Conservation (phyloP, 805 yeast genomes). For the Komagataella pseudopastoris region DNA sequence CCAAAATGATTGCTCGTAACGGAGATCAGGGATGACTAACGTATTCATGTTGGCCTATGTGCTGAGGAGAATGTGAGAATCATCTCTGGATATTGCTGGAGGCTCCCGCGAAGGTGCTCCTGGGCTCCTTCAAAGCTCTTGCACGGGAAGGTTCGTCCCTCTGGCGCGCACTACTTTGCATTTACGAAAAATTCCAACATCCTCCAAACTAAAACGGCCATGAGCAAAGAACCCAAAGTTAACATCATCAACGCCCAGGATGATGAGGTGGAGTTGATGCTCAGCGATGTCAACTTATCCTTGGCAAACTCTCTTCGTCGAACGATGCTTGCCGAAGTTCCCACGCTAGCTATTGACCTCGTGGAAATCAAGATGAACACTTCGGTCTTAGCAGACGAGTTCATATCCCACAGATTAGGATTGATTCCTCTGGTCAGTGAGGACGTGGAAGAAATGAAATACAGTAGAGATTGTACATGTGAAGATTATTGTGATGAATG, state of each 20-base stretch:
- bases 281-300: conserved; percentile 78
- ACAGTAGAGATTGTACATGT: conserved; percentile 94
- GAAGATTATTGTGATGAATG: conserved; percentile 96
- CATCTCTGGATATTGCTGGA: not conserved
- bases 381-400: conserved; percentile 93
- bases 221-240: conserved; percentile 54
- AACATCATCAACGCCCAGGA: conserved; percentile 77
- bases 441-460: conserved; percentile 72
- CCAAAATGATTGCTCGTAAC: conserved; percentile 52
- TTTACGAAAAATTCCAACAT: not conserved
- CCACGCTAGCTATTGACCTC: conserved; percentile 90
- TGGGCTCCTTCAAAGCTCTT: not conserved
- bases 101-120: not conserved
- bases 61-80: not conserved
- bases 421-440: conserved; percentile 77
- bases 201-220: conserved; percentile 1
- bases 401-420: conserved; percentile 88
- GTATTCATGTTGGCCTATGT: not conserved
- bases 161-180: conserved; percentile 1
- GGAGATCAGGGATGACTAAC: conserved; percentile 40
- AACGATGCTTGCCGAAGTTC: conserved; percentile 90
- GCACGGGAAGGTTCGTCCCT: conserved; percentile 1
- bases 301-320: conserved; percentile 88
- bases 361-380: conserved; percentile 92
- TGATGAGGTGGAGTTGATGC: conserved; percentile 83